These are phyloP conservation scores for Wallacemonas sp. DNA, from an alignment of 208 protist genomes.

Conservation along the genomic window DNA sequence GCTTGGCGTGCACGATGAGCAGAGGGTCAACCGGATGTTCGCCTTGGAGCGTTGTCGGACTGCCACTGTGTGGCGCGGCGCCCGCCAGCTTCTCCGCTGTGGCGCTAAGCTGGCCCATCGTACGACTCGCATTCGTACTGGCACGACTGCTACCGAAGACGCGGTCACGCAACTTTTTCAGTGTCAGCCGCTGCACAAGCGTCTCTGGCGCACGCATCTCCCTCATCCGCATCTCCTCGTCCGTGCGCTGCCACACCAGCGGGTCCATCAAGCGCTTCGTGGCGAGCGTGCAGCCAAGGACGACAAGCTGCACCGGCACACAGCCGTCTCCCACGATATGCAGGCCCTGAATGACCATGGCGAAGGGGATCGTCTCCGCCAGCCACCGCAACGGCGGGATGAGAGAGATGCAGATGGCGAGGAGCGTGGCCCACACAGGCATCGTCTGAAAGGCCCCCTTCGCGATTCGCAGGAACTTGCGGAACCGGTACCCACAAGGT, in stretches of 20 bases:
- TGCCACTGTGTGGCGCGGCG: too few relatives aligned
- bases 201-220: background rate
- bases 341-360: constrained; percentile 29
- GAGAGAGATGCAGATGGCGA: constrained; percentile 37
- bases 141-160: background rate
- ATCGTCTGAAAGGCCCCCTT: constrained; percentile 15
- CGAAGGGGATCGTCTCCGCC: constrained; percentile 15
- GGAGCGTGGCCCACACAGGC: constrained; percentile 19
- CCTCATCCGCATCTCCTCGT: constrained; percentile 3
- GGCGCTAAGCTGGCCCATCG: too few relatives aligned
- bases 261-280: constrained; percentile 14
- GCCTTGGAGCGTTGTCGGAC: background rate
- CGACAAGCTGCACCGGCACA: constrained; percentile 40
- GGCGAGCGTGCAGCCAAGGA: constrained; percentile 33
- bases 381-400: constrained; percentile 35
- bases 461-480: background rate
- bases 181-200: constrained; percentile 1
- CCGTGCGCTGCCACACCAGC: constrained; percentile 3
- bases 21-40: background rate
- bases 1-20: background rate
- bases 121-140: too few relatives aligned
- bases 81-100: too few relatives aligned
- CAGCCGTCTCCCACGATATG: constrained; percentile 27
- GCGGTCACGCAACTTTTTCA: background rate
- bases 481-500: constrained; percentile 9